Evolutionary conservation across 345 rosid species (phyloP).

Genomic region (Moringa oleifera): DNA sequence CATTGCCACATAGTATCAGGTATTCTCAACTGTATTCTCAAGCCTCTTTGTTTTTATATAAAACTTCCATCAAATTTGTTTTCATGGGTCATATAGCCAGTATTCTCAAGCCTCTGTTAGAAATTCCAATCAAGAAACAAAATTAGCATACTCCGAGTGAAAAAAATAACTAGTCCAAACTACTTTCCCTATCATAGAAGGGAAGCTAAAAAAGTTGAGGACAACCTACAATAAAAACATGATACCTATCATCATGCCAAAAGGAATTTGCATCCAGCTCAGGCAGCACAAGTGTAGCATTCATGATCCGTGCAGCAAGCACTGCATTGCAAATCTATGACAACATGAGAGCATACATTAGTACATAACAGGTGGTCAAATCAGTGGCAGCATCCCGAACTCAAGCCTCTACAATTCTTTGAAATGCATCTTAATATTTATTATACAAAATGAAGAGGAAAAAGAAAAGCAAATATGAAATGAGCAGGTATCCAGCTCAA

Average conservation of each 20-base stretch:
- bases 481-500: conserved; percentile 1
- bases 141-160: too few species aligned
- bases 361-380: conserved; percentile 5
- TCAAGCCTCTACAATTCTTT: not conserved
- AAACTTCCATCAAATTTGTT: too few species aligned
- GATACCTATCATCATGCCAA: conserved; percentile 98
- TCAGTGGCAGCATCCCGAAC: not conserved
- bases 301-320: conserved; percentile 99
- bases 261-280: conserved; percentile 97
- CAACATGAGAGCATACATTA: conserved; percentile 15
- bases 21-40: too few species aligned
- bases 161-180: too few species aligned
- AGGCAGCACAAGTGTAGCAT: conserved; percentile 95
- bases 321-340: conserved; percentile 95
- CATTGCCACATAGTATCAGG: too few species aligned
- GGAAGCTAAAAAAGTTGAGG: not conserved
- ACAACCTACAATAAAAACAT: conserved; percentile 8
- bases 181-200: too few species aligned
- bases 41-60: too few species aligned
- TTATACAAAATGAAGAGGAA: not conserved
- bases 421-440: not conserved
- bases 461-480: not conserved
- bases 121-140: too few species aligned
- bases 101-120: too few species aligned
- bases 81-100: too few species aligned